A percentile compares a stretch with the other conserved stretches of the same genome.
Conservation (phyloP, 2,329 filamentous ascomycete genomes). For the Aaosphaeria pasadenensis region DNA sequence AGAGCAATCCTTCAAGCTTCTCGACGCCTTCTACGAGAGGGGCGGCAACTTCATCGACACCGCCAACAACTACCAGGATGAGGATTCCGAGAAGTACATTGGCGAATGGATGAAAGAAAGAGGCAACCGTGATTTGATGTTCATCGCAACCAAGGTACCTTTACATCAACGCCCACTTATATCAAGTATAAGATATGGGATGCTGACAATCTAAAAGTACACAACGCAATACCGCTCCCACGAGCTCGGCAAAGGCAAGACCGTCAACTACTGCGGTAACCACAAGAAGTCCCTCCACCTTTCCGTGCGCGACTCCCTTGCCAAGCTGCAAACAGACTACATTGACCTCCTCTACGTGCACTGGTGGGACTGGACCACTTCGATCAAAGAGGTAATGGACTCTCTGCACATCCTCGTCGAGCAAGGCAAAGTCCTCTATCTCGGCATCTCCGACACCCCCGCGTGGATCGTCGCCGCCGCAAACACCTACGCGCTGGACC, state of each 20-base stretch:
- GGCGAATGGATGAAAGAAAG: conserved; percentile 44
- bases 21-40: conserved; percentile 65
- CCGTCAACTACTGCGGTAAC: conserved; percentile 4
- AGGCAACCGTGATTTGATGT: conserved; percentile 38
- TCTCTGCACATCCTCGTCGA: conserved; percentile 1
- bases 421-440: conserved; percentile 2
- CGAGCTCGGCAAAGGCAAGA: not conserved
- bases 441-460: conserved; percentile 22
- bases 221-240: conserved; percentile 8
- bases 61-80: conserved; percentile 39
- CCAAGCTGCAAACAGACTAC: conserved; percentile 1
- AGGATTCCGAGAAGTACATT: conserved; percentile 42
- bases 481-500: conserved; percentile 1
- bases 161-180: conserved; percentile 21
- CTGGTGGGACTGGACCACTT: conserved; percentile 2
- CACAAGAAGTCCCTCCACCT: conserved; percentile 2
- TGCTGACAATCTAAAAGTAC: not conserved
- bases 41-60: conserved; percentile 76
- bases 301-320: conserved; percentile 1
- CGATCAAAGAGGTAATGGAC: conserved; percentile 3
- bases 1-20: conserved; percentile 59
- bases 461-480: conserved; percentile 26
- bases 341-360: conserved; percentile 3
- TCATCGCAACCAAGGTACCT: conserved; percentile 38
- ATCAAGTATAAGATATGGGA: too few species aligned